Base-by-base conservation (phyloP, 2,329 filamentous ascomycete species). In the Pestalotiopsis sp. region DNA sequence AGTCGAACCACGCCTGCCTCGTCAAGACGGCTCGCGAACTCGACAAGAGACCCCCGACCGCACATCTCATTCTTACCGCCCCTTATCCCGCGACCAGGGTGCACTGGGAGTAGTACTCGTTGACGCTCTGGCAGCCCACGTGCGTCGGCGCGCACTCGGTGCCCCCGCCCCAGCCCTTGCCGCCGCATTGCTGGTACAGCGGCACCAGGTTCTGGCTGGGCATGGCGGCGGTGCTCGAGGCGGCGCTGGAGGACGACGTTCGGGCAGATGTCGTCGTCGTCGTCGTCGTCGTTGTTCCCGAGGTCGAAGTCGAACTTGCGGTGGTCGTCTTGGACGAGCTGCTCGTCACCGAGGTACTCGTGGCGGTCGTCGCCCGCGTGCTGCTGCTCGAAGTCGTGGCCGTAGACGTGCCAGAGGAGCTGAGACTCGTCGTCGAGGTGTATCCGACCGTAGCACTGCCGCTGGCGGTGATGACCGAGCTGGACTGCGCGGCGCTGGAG, bases 401-500 rank as follows among this genome's bases (percentile, higher is more conserved):
- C 1, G 36, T 20, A 12, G 25, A 13, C 14, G 57, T n/a, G 9
- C 14, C 27, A 2, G 55, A 20, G 20, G 55, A 59, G 27, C 45
- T n/a, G 12, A 27, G 17, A 23, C 23, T 17, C 12, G 61, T 52
- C 36, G 61, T n/a, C 61, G 38, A 64, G 23, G 61, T 49, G 36
- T 64, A 64, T 6, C 61, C 61, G 20, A 65, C 64, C 1, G 64
- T 65, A 6, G 64, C 64, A n/a, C 9, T 57, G 12, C 36, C 20
- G 14, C 45, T 65, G 20, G 41, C 49, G 4, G 64, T 65, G 9
- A 58, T 41, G 27, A 69, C 72, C 0, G 73, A 74, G 9, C 67
- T 72, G 14, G 66, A 66, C 68, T 77, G 75, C 3, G 64, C 69
- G 20, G 77, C 76, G 23, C 76, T 78, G 17, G 72, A 71, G 3